Base-by-base conservation (phyloP, 2,329 filamentous ascomycete genomes). In the Colletotrichum sojae region DNA sequence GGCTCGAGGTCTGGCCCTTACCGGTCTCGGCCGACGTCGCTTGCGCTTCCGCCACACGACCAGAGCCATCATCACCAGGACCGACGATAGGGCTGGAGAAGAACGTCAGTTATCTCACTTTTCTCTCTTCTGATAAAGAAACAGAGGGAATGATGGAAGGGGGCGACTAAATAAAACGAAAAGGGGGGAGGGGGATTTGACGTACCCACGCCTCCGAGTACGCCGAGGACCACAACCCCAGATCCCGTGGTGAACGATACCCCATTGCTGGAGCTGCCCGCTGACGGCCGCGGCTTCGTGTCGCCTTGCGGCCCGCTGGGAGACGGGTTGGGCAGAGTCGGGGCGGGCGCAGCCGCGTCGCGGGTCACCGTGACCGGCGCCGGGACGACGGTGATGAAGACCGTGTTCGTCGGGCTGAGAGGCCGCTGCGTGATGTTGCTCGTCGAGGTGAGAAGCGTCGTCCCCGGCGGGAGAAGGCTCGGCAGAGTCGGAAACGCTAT, bases 381-480 rank as follows among this genome's bases (percentile, higher is more conserved):
- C 0, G 48, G 55, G 1, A 27, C 40, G 15, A 40, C 18, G 10
- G 61, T 63, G 20, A 63, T 10, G 16, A 57, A 57, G 13, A 63
- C 20, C 1, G 52, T 63, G 18, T 49, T 57, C 22, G 63, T 60
- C 5, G 55, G 39, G 40, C 39, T 60, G 9, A n/a, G 27, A 9
- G 1, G 27, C 0, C 5, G 18, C 9, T 3, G 43, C 18, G 46
- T 36, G 4, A 31, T 15, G 9, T 3, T 25, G 22, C 9, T 18
- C 0, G 46, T 60, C 25, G 57, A 60, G 0, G 46, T 60, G 18
- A 51, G 12, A 15, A 60, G 51, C 13, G 57, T 39, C 25, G 55
- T 58, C n/a, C 25, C n/a, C 5, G 25, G 12, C 0, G 6, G 39
- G 15, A 45, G 5, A n/a, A n/a, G n/a, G n/a, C n/a, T n/a, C n/a